These are phyloP conservation scores for Bretschneidera sinensis DNA, from an alignment of 345 rosid species.

Conservation along the genomic window DNA sequence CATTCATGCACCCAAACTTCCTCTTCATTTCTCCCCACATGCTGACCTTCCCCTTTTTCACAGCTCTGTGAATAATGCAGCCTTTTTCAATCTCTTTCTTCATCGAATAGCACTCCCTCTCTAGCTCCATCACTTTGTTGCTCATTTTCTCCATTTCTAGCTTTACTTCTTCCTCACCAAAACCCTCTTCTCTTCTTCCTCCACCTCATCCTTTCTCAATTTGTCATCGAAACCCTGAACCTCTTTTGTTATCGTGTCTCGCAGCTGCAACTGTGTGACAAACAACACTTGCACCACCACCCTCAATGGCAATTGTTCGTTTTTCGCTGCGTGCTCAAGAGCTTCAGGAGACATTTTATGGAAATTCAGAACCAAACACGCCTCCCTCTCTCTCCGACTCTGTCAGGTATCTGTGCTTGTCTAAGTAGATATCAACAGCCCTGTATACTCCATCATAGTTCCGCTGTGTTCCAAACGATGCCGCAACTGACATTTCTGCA, in stretches of 20 bases:
- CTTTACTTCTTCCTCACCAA: slow-evolving; percentile 33
- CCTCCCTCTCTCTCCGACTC: slow-evolving; percentile 62
- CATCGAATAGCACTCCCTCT: slow-evolving; percentile 42
- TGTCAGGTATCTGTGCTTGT: slow-evolving; percentile 52
- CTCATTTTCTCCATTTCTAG: slow-evolving; percentile 45
- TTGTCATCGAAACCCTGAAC: slow-evolving; percentile 22
- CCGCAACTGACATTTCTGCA: slow-evolving; percentile 48
- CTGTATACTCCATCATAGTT: slow-evolving; percentile 65
- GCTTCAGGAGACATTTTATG: slow-evolving; percentile 62
- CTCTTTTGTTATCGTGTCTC: slow-evolving; percentile 40
- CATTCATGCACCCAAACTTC: slow-evolving; percentile 68
- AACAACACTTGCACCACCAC: slow-evolving; percentile 49
- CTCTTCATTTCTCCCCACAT: slow-evolving; percentile 83
- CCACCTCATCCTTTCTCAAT: slow-evolving; percentile 13
- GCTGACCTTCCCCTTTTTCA: slow-evolving; percentile 38
- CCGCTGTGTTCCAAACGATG: slow-evolving; percentile 34
- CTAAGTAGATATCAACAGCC: slow-evolving; percentile 67
- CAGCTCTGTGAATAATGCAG: slow-evolving; percentile 23
- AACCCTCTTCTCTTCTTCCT: slow-evolving; percentile 16
- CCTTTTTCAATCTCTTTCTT: slow-evolving; percentile 44
- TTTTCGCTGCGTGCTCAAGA: slow-evolving; percentile 52
- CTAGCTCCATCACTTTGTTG: slow-evolving; percentile 50
- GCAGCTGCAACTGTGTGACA: slow-evolving; percentile 54
- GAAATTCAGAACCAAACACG: slow-evolving; percentile 59
- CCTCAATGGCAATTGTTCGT: slow-evolving; percentile 64